Evolutionary conservation across 1,284 basidiomycete species (phyloP).

Genomic region (Trametes sp.): DNA sequence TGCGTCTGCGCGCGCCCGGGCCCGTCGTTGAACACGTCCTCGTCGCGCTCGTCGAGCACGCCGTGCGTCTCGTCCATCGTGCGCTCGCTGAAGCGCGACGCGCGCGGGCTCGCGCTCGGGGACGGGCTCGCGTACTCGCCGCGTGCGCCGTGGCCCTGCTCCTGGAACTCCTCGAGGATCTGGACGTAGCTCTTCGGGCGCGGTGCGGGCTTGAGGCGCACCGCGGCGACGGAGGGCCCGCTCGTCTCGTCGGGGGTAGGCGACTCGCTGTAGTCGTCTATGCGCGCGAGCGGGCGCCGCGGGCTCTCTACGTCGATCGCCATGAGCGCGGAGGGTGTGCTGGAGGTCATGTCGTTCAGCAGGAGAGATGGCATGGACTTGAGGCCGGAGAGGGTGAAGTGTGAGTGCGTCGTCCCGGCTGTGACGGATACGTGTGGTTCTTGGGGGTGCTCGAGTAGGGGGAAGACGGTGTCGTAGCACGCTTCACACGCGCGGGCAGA

Average conservation of each 20-base stretch:
- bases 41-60: slow-evolving; percentile 35
- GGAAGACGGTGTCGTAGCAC: slow-evolving; percentile 88
- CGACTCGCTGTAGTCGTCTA: slow-evolving; percentile 37
- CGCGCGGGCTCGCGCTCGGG: slow-evolving; percentile 34
- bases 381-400: slow-evolving; percentile 56
- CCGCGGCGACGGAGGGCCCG: slow-evolving; percentile 39
- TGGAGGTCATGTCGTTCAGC: slow-evolving; percentile 39
- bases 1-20: too few relatives aligned
- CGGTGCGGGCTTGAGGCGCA: slow-evolving; percentile 47
- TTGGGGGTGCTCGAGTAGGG: slow-evolving; percentile 55
- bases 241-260: slow-evolving; percentile 22
- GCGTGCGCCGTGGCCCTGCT: slow-evolving; percentile 31
- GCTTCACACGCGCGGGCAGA: slow-evolving; percentile 84
- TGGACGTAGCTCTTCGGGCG: slow-evolving; percentile 70
- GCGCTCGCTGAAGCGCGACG: slow-evolving; percentile 37
- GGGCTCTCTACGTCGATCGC: slow-evolving; percentile 47
- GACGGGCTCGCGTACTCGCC: slow-evolving; percentile 18
- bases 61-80: slow-evolving; percentile 34
- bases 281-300: slow-evolving; percentile 35
- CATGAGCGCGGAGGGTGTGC: slow-evolving; percentile 50
- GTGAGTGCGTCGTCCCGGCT: slow-evolving; percentile 40
- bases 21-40: slow-evolving; percentile 30
- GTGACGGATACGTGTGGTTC: slow-evolving; percentile 28
- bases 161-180: slow-evolving; percentile 68
- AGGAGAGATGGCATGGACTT: slow-evolving; percentile 58